A percentile compares a stretch with the other conserved stretches of the same genome.
phyloP scores from a whole-genome alignment of 2,329 filamentous ascomycete genomes.

The Cordyceps militaris region DNA sequence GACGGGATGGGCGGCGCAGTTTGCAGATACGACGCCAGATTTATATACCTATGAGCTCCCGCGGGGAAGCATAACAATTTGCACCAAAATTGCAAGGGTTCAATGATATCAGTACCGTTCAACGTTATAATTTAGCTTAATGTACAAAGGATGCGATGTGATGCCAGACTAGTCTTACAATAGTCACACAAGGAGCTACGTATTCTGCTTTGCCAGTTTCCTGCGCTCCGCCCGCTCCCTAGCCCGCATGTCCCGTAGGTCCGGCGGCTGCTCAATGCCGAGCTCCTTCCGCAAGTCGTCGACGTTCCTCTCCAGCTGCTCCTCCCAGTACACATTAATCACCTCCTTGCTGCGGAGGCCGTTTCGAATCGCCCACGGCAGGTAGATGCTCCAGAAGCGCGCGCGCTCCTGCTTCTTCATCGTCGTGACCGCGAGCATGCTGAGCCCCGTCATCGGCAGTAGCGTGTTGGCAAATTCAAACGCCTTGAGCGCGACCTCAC shows the following conservation, averaged over 20 bases:
- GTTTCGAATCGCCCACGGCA: conserved; percentile 87
- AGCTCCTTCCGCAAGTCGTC: conserved; percentile 65
- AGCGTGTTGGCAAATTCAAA: conserved; percentile 96
- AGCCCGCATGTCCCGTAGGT: conserved; percentile 71
- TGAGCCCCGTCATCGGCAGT: conserved; percentile 89
- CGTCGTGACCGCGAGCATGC: conserved; percentile 77
- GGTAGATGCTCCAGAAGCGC: conserved; percentile 66
- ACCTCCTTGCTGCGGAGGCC: conserved; percentile 70
- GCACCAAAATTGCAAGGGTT: no score
- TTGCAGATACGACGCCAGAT: background rate
- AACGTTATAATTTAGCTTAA: no score
- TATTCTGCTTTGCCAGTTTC: conserved; percentile 49
- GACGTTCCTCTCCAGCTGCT: conserved; percentile 80
- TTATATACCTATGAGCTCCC: background rate
- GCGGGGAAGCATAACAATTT: background rate
- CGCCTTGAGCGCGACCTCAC: conserved; percentile 93
- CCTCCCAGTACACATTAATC: conserved; percentile 98
- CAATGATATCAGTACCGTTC: background rate
- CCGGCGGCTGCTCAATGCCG: conserved; percentile 81
- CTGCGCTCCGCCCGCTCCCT: conserved; percentile 57
- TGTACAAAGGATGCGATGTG: background rate
- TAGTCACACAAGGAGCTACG: background rate
- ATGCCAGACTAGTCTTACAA: background rate
- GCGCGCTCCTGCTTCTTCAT: conserved; percentile 74
- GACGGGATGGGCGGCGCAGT: background rate